A percentile compares a stretch with the other conserved stretches of the same genome.
Evolutionary conservation across 768 basidiomycete species (phyloP).

Genomic region (Termitomyces heimii): DNA sequence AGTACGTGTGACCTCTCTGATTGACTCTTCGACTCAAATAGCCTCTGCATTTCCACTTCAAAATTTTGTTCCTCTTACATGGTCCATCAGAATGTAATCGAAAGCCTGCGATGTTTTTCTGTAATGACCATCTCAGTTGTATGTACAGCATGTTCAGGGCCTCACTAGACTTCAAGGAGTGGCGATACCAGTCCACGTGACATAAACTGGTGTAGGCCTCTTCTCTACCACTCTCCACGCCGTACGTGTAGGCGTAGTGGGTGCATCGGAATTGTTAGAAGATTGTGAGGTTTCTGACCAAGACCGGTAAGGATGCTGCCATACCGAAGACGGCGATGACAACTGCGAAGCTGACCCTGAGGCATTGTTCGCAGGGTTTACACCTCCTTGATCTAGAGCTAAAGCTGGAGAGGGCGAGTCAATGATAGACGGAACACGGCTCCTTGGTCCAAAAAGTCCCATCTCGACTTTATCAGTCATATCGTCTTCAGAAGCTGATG

Average conservation of each 20-base stretch:
- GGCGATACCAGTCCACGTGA: not conserved
- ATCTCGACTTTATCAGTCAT: not conserved
- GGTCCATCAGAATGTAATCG: not conserved
- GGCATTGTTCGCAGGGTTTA: not conserved
- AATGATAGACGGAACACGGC: constrained; percentile 3
- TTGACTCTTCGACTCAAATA: not conserved
- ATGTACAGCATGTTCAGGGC: not conserved
- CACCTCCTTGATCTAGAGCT: not conserved
- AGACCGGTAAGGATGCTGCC: not conserved
- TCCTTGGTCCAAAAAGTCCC: constrained; percentile 9
- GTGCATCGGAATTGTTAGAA: not conserved
- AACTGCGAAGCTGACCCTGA: not conserved
- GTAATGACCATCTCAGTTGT: not conserved
- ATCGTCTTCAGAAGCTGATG: not conserved
- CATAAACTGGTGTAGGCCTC: not conserved
- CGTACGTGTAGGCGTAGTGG: constrained; percentile 7
- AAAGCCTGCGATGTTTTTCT: not conserved
- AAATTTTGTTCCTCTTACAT: not conserved
- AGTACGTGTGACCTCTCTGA: not conserved
- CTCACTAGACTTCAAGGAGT: not conserved
- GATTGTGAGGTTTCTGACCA: constrained; percentile 1
- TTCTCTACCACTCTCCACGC: constrained; percentile 9
- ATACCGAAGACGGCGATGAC: not conserved
- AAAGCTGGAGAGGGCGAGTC: not conserved
- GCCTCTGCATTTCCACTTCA: not conserved